Evolutionary conservation across 1,284 basidiomycete genomes (phyloP).

Genomic region (Limonomyces culmigenus): DNA sequence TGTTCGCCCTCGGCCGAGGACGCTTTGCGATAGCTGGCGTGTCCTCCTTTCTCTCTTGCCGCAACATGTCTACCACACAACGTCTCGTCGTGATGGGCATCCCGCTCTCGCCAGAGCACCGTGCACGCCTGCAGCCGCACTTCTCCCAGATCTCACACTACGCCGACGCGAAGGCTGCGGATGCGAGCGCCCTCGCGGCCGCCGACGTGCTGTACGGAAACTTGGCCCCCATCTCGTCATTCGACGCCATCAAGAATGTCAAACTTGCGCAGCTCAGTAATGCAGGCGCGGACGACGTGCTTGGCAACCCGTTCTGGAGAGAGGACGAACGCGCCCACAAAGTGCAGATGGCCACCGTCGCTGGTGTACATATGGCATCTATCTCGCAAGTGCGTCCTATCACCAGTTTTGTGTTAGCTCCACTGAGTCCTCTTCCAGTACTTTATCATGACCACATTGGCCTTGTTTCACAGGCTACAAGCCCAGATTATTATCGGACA

Average conservation of each 20-base stretch:
- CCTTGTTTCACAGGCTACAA: background rate
- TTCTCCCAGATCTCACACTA: background rate
- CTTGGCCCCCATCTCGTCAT: background rate
- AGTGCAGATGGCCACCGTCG: background rate
- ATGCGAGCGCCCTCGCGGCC: background rate
- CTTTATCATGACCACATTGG: background rate
- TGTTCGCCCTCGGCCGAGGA: too few species aligned
- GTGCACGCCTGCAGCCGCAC: background rate
- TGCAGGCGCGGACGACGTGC: background rate
- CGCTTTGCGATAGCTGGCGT: too few species aligned
- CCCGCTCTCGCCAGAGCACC: background rate
- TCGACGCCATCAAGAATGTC: background rate
- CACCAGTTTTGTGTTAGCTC: background rate
- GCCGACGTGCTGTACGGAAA: background rate
- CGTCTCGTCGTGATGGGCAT: too few species aligned
- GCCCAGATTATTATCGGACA: background rate
- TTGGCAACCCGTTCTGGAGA: conserved; percentile 1
- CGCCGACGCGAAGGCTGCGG: background rate
- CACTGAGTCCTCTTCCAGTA: background rate
- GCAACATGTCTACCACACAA: too few species aligned
- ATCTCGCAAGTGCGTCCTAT: background rate
- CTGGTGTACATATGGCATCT: background rate
- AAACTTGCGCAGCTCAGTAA: background rate
- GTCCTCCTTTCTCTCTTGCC: too few species aligned
- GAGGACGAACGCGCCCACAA: background rate